A percentile compares a stretch with the other conserved stretches of the same genome.
Evolutionary conservation across 208 protist species (phyloP).

Genomic region (Trypanosoma melophagium): DNA sequence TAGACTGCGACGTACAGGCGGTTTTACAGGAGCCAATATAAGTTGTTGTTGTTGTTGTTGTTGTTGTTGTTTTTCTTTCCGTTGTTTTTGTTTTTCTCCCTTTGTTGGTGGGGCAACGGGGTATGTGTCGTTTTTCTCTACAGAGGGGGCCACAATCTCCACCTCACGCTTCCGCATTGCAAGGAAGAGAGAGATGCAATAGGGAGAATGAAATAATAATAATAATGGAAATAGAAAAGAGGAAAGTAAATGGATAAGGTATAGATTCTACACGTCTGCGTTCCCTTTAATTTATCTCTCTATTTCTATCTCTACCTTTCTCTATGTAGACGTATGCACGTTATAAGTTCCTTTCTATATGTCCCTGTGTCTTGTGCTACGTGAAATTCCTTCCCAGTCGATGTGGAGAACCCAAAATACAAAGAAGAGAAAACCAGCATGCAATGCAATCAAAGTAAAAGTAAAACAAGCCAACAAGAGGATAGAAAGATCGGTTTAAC

Average conservation of each 20-base stretch:
- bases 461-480: too few species aligned
- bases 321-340: too few species aligned
- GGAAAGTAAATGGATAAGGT: not conserved
- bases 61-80: not conserved
- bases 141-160: not conserved
- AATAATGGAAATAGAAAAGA: not conserved
- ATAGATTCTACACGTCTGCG: not conserved
- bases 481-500: too few species aligned
- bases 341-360: too few species aligned
- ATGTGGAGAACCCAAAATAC: too few species aligned
- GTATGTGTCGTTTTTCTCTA: not conserved
- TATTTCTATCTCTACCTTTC: too few species aligned
- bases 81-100: not conserved
- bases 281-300: too few species aligned
- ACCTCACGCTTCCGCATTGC: slow-evolving; percentile 21
- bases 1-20: not conserved
- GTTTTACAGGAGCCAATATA: slow-evolving; percentile 2
- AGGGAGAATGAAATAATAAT: not conserved
- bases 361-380: too few species aligned
- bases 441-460: too few species aligned
- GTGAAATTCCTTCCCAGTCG: too few species aligned
- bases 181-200: not conserved
- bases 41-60: not conserved
- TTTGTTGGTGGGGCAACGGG: not conserved
- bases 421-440: too few species aligned